Percentiles rank a stretch among this genome's conserved stretches.
phyloP scores from a whole-genome alignment of 306 rosid genomes.

The Hippophae gyantsensis region DNA sequence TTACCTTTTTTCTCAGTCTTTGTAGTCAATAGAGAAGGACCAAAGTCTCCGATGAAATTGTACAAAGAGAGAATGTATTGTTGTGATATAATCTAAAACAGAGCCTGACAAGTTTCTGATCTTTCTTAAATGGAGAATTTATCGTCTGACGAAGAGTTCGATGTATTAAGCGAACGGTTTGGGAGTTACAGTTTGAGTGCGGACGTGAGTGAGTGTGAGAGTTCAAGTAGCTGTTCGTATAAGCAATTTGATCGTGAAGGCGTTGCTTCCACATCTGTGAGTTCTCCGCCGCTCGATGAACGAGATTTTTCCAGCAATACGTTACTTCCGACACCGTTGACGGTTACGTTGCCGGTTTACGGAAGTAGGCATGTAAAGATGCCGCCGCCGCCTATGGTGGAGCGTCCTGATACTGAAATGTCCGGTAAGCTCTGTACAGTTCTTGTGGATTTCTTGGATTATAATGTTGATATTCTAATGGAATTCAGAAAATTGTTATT shows the following conservation, averaged over 20 bases:
- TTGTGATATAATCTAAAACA: background rate
- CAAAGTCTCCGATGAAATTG: background rate
- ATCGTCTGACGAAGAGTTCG: constrained; percentile 30
- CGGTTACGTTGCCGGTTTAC: constrained; percentile 6
- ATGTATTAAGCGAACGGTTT: constrained; percentile 22
- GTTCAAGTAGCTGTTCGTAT: constrained; percentile 20
- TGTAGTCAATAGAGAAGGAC: background rate
- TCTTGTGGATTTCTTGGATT: background rate
- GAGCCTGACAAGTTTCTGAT: background rate
- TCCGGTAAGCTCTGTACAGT: constrained; percentile 21
- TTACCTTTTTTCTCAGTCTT: background rate
- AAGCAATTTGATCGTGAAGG: constrained; percentile 13
- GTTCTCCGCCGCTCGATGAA: constrained; percentile 17
- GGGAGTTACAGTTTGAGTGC: constrained; percentile 33
- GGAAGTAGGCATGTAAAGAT: constrained; percentile 16
- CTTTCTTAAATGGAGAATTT: constrained; percentile 22
- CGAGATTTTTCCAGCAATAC: constrained; percentile 3
- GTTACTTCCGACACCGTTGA: background rate
- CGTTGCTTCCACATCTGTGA: constrained; percentile 15
- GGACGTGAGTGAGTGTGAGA: constrained; percentile 35
- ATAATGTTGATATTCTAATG: background rate
- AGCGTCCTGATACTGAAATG: constrained; percentile 11
- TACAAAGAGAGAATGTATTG: constrained; percentile 1
- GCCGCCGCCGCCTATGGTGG: constrained; percentile 3
- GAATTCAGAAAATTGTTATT: background rate